These are phyloP conservation scores for Aspergillus thermomutatus DNA, from an alignment of 2,329 filamentous ascomycete species.

Conservation along the genomic window DNA sequence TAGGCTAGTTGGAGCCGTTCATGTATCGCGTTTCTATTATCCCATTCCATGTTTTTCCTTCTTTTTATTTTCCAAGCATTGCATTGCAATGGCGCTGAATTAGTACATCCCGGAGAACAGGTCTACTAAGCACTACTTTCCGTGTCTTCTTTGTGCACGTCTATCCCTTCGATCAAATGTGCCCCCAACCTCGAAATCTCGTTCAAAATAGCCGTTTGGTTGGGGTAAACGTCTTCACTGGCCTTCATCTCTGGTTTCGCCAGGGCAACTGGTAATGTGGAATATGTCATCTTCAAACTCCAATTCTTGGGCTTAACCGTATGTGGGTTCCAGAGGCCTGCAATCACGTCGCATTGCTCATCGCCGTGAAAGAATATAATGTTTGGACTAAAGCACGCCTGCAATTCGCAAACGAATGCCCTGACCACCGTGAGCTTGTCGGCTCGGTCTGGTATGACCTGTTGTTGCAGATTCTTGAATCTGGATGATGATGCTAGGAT, in stretches of 20 bases:
- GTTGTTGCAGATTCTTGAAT: constrained; percentile 77
- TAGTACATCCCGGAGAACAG: constrained; percentile 8
- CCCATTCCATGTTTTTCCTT: neutral
- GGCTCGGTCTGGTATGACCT: constrained; percentile 39
- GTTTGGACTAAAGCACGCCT: constrained; percentile 62
- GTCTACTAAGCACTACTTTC: constrained; percentile 11
- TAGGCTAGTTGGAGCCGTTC: constrained; percentile 13
- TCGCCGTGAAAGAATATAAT: constrained; percentile 77
- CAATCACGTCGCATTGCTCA: constrained; percentile 55
- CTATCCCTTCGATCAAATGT: constrained; percentile 65
- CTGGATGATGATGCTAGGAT: constrained; percentile 32
- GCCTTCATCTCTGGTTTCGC: constrained; percentile 10
- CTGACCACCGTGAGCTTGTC: constrained; percentile 60
- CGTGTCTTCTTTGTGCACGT: constrained; percentile 40
- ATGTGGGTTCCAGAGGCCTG: constrained; percentile 63
- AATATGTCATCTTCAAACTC: constrained; percentile 37
- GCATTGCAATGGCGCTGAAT: constrained; percentile 33
- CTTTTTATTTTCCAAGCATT: constrained; percentile 6
- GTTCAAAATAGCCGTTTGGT: constrained; percentile 40
- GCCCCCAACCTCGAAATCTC: constrained; percentile 51
- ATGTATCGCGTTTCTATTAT: constrained; percentile 8
- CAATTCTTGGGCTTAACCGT: constrained; percentile 28
- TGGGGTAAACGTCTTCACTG: constrained; percentile 30
- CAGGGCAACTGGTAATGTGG: constrained; percentile 26
- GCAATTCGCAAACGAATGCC: constrained; percentile 65